Evolutionary conservation across 345 rosid species (phyloP).

Genomic region (Populus deltoides): DNA sequence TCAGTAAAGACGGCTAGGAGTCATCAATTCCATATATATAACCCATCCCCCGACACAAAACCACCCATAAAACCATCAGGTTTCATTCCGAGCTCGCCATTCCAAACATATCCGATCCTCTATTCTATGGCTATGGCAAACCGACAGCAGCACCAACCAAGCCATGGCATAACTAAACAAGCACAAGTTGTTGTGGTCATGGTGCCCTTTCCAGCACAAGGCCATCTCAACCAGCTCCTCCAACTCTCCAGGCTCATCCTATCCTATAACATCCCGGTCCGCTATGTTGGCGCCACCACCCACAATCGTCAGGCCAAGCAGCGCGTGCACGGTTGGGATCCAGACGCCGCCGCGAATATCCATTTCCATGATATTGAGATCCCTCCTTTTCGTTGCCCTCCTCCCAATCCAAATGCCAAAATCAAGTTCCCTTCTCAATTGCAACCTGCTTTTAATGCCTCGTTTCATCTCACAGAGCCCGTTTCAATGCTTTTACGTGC

Average conservation of each 20-base stretch:
- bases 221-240: slow-evolving; percentile 57
- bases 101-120: neutral
- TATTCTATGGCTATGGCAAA: neutral
- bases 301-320: slow-evolving; percentile 44
- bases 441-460: slow-evolving; percentile 35
- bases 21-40: neutral
- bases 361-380: slow-evolving; percentile 37
- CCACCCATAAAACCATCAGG: neutral
- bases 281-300: slow-evolving; percentile 37
- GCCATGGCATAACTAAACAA: neutral
- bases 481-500: slow-evolving; percentile 19
- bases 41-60: neutral
- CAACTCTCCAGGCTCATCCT: slow-evolving; percentile 46
- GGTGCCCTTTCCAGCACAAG: slow-evolving; percentile 60
- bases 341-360: slow-evolving; percentile 7
- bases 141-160: neutral
- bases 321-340: slow-evolving; percentile 39
- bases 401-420: slow-evolving; percentile 28
- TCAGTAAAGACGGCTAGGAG: neutral
- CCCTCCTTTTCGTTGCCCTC: slow-evolving; percentile 34
- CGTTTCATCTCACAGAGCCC: slow-evolving; percentile 27
- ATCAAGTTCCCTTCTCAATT: slow-evolving; percentile 48
- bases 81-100: neutral
- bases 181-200: slow-evolving; percentile 33
- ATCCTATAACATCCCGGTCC: slow-evolving; percentile 37